Conservation (phyloP, 2,329 filamentous ascomycete species). For the Mariannaea elegans region DNA sequence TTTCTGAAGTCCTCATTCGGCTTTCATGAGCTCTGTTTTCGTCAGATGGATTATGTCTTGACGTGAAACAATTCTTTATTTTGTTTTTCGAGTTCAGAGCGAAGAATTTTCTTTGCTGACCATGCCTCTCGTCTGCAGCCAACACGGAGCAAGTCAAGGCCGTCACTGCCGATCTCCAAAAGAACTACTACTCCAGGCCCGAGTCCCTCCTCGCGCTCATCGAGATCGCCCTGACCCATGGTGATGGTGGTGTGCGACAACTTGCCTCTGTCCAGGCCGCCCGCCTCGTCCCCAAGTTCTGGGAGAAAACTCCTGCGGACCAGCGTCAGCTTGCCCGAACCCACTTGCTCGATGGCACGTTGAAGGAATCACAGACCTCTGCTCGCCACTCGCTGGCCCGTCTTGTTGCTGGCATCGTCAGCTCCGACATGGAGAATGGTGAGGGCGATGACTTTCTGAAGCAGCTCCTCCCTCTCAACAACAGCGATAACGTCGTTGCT, state of each 20-base stretch:
- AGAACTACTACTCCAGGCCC: conserved; percentile 89
- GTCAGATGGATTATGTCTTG: not conserved
- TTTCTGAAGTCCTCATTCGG: too few species aligned
- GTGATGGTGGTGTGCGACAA: conserved; percentile 79
- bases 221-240: conserved; percentile 85
- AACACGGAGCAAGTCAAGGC: conserved; percentile 90
- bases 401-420: conserved; percentile 86
- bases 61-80: not conserved
- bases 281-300: conserved; percentile 85
- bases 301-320: conserved; percentile 75
- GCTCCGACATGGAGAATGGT: conserved; percentile 76
- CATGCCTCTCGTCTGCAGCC: conserved; percentile 60
- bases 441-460: conserved; percentile 86
- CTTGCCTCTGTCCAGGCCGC: conserved; percentile 90
- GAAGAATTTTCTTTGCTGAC: conserved; percentile 24
- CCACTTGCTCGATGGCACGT: conserved; percentile 82
- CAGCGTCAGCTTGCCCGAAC: conserved; percentile 85
- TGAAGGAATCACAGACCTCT: conserved; percentile 79
- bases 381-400: conserved; percentile 88
- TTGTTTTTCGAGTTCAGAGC: not conserved
- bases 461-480: conserved; percentile 81
- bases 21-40: not conserved
- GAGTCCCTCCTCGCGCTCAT: conserved; percentile 86
- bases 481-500: conserved; percentile 77
- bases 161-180: conserved; percentile 88